Conservation (phyloP, 1,139 yeast genomes). For the Geotrichum fermentans region DNA sequence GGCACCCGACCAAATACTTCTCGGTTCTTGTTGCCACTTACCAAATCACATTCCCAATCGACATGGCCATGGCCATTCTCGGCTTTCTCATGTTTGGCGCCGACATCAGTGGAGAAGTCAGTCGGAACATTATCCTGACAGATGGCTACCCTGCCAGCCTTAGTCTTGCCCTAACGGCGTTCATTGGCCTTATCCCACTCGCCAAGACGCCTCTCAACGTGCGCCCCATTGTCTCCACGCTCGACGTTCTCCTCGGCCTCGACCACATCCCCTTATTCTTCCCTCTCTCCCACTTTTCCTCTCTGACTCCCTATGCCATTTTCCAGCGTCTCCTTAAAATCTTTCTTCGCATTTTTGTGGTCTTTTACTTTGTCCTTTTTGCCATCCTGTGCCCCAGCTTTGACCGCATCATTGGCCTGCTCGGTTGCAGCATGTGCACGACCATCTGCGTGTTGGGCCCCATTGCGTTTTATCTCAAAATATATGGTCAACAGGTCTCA, state of each 20-base stretch:
- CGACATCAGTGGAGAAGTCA: conserved; percentile 69
- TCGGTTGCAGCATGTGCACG: conserved; percentile 79
- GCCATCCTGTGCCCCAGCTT: conserved; percentile 68
- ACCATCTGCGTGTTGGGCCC: conserved; percentile 78
- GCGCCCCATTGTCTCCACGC: conserved; percentile 75
- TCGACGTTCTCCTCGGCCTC: conserved; percentile 46
- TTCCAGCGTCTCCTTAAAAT: conserved; percentile 19
- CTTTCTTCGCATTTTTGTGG: conserved; percentile 40
- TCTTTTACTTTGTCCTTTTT: conserved; percentile 44
- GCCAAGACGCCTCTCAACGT: conserved; percentile 87
- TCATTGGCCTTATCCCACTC: conserved; percentile 77
- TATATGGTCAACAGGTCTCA: conserved; percentile 49
- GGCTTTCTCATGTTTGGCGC: conserved; percentile 88
- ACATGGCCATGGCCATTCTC: conserved; percentile 66
- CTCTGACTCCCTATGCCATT: conserved; percentile 4
- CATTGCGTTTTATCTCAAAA: conserved; percentile 57
- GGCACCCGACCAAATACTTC: conserved; percentile 58
- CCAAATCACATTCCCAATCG: conserved; percentile 64
- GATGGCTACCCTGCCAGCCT: conserved; percentile 67
- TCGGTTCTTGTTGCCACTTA: conserved; percentile 54
- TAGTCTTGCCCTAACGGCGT: conserved; percentile 56
- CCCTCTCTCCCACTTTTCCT: not conserved
- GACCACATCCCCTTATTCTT: conserved; percentile 29
- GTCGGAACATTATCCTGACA: conserved; percentile 66
- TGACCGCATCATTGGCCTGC: conserved; percentile 75